Evolutionary conservation across 371 early-diverging fungal species (phyloP), one percentile per base, ranked within the genome.

Genomic region (Thermomucor indicae-seudaticae): DNA sequence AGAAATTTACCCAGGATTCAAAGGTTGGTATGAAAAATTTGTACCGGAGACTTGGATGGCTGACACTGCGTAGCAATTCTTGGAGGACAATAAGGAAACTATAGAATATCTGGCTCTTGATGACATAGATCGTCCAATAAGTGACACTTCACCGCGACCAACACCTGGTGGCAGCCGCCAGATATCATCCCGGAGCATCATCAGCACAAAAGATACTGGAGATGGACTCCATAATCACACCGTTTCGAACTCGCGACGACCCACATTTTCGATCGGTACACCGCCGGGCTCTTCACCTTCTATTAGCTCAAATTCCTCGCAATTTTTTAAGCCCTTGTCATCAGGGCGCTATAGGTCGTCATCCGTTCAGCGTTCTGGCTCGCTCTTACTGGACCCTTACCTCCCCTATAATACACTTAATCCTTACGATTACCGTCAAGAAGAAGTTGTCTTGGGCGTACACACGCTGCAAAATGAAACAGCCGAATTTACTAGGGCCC

Each of bases 391-490:
- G 10, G 55, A 59, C 44, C 55, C 55, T 10, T 42, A 40, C 25
- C 28, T 58, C 24, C 58, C 56, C 6, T 58, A 52, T 27, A 42
- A 51, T 11, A 45, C 52, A 5, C 41, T 55, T 6, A 62, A 58
- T 22, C 57, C 67, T 11, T 62, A 57, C 29, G 60, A 67, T 27
- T 67, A 62, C 29, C 55, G 60, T 1, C 57, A 60, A 42, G 58
- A 67, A 39, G 49, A 55, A 37, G 49, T 65, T 12, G 39, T 38
- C 16, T 27, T 65, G 6, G 56, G 55, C 17, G 55, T 60, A 12
- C 42, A 27, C 27, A 55, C 57, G 3, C 39, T 67, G 27, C 47
- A 55, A 28, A 51, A 40, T 12, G 67, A 60, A 45, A 43, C 66
- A 40, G 22, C 24, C 0, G 59, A 44, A 11, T 66, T 71, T 42